Evolutionary conservation across 2,329 filamentous ascomycete species (phyloP), one percentile per base, ranked within the genome.

Genomic region (Neofusicoccum umdonicola): DNA sequence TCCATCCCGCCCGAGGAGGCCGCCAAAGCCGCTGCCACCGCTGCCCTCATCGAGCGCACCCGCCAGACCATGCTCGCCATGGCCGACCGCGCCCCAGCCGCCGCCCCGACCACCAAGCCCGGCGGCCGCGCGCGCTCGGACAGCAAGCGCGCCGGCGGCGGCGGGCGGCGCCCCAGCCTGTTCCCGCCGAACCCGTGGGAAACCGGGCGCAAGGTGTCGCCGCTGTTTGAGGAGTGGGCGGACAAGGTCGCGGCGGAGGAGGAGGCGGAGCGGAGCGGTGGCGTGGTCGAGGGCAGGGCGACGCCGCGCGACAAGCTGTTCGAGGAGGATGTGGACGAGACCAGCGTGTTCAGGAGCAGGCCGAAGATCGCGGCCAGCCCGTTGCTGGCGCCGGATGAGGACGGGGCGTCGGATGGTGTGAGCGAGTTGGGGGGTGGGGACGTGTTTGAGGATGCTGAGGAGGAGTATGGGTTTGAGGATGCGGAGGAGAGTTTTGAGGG

Each of bases 321-420:
- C 70, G 71, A 74, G 19, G 65, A 48, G 6, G 61, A 50, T 64
- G 66, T 67, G 79, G 66, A 77, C 76, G 22, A 78, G 19, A 89
- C 90, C 66, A 90, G 89, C 31, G 89, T 97, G 1, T 97, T 97
- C 75, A 91, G 89, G 78, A 93, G 91, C 68, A 80, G 93, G 68
- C 93, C 93, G 0, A 90, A 88, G 76, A 87, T 97, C 69, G 88
- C 89, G 68, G 86, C 86, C 11, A 96, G 92, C 74, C 92, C 93
- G 1, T 74, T 87, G 1, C 74, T 74, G 56, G 71, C 69, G 61
- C 73, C 74, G 35, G 44, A 19, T 1, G 56, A 65, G 17, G 66
- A 66, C 13, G 65, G 48, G 57, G 22, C 22, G 22, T 22, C 22
- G 22, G 42, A 67, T 44, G 15, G 61, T 50, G 45, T 48, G 45